These are phyloP conservation scores for Nidularia sp. DNA, from an alignment of 768 basidiomycete species.

Conservation along the genomic window DNA sequence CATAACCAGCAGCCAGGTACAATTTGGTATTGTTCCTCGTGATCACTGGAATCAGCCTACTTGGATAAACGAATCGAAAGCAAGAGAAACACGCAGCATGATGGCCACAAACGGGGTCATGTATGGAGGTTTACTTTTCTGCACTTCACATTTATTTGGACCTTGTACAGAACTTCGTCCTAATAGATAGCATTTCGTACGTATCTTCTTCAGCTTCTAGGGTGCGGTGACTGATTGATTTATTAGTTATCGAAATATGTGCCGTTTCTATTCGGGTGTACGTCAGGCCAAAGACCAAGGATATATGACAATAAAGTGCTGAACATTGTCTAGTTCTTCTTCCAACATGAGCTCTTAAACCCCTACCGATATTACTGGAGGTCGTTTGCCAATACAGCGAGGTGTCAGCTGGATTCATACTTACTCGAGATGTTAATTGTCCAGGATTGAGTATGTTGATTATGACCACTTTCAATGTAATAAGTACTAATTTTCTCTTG, in stretches of 20 bases:
- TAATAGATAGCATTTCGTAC: constrained; percentile 75
- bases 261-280: constrained; percentile 92
- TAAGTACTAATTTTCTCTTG: too few species aligned
- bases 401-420: too few species aligned
- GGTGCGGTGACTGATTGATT: too few species aligned
- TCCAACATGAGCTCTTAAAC: constrained; percentile 74
- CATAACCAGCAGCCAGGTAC: constrained; percentile 58
- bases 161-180: constrained; percentile 2
- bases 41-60: constrained; percentile 81
- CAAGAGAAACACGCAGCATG: constrained; percentile 53
- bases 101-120: constrained; percentile 71
- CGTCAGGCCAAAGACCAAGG: too few species aligned
- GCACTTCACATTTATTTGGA: too few species aligned
- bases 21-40: constrained; percentile 75
- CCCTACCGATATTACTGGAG: constrained; percentile 87
- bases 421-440: too few species aligned
- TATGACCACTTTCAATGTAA: too few species aligned
- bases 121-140: constrained; percentile 55
- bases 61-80: constrained; percentile 75
- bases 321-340: too few species aligned
- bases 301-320: too few species aligned
- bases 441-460: too few species aligned
- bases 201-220: too few species aligned
- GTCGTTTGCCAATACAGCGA: too few species aligned
- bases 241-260: constrained; percentile 92